Percentiles rank a stretch among this genome's conserved stretches.
Conservation (phyloP, 768 basidiomycete genomes). For the Imleria badia region DNA sequence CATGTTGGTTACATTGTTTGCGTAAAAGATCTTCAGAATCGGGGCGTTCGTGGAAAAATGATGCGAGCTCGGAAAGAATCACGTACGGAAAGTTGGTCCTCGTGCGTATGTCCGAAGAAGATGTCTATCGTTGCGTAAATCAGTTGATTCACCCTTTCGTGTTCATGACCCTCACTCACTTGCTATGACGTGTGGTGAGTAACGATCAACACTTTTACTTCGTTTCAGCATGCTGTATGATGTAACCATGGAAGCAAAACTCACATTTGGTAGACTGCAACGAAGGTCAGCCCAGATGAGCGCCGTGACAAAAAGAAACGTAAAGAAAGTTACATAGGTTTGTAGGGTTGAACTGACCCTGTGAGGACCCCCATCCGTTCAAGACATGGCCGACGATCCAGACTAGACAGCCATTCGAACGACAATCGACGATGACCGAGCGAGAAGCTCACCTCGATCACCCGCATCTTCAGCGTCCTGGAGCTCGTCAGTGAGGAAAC, state of each 20-base stretch:
- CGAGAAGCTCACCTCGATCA: slow-evolving; percentile 36
- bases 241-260: neutral
- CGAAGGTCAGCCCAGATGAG: neutral
- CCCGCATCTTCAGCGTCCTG: slow-evolving; percentile 52
- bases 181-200: slow-evolving; percentile 47
- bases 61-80: neutral
- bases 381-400: slow-evolving; percentile 54
- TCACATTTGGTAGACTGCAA: slow-evolving; percentile 48
- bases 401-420: slow-evolving; percentile 24
- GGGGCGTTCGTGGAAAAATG: no score
- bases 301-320: no score
- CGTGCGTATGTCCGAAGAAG: slow-evolving; percentile 74
- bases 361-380: slow-evolving; percentile 45
- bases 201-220: slow-evolving; percentile 41
- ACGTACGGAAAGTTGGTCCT: slow-evolving; percentile 61
- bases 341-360: slow-evolving; percentile 41
- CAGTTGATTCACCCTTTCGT: neutral
- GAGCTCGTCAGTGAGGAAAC: slow-evolving; percentile 51
- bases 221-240: neutral
- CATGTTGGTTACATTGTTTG: slow-evolving; percentile 63
- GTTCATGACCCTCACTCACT: slow-evolving; percentile 29
- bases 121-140: slow-evolving; percentile 41
- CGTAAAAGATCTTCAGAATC: slow-evolving; percentile 56
- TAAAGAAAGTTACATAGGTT: slow-evolving; percentile 40
- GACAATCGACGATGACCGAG: neutral